Conservation (phyloP, 371 early-diverging fungal genomes). For the Nematocida ausubeli region DNA sequence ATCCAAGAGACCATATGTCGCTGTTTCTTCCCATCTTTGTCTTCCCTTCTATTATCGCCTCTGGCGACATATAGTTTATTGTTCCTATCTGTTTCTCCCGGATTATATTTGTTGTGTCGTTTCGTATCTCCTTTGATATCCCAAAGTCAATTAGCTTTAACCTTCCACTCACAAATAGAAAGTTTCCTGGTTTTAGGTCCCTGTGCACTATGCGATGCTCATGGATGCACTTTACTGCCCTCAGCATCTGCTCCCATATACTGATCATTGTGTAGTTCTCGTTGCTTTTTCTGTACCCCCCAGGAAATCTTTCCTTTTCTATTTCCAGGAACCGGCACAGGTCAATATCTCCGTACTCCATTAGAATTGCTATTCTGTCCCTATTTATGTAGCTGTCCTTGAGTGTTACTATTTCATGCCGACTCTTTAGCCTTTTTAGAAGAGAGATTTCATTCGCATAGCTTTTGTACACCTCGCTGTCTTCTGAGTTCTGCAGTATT, state of each 20-base stretch:
- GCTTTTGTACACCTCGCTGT: slow-evolving; percentile 71
- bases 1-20: slow-evolving; percentile 94
- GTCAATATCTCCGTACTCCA: slow-evolving; percentile 89
- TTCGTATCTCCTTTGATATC: slow-evolving; percentile 83
- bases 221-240: slow-evolving; percentile 81
- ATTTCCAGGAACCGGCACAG: slow-evolving; percentile 70
- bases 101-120: slow-evolving; percentile 86
- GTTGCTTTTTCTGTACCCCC: slow-evolving; percentile 46
- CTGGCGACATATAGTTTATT: slow-evolving; percentile 91
- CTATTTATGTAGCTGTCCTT: slow-evolving; percentile 73
- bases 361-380: slow-evolving; percentile 70
- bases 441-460: slow-evolving; percentile 78
- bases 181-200: slow-evolving; percentile 84
- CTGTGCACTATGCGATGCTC: slow-evolving; percentile 79
- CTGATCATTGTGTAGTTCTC: slow-evolving; percentile 50
- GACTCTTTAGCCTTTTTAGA: slow-evolving; percentile 71
- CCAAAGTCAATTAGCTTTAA: slow-evolving; percentile 84
- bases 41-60: slow-evolving; percentile 71
- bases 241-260: slow-evolving; percentile 74
- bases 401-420: slow-evolving; percentile 74
- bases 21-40: slow-evolving; percentile 67
- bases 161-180: slow-evolving; percentile 64
- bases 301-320: slow-evolving; percentile 34
- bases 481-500: slow-evolving; percentile 70
- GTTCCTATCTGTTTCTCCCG: slow-evolving; percentile 84